Percentiles rank a stretch among this genome's conserved stretches.
These are phyloP conservation scores for Maudiozyma bulderi DNA, from an alignment of 805 yeast species.

Conservation along the genomic window DNA sequence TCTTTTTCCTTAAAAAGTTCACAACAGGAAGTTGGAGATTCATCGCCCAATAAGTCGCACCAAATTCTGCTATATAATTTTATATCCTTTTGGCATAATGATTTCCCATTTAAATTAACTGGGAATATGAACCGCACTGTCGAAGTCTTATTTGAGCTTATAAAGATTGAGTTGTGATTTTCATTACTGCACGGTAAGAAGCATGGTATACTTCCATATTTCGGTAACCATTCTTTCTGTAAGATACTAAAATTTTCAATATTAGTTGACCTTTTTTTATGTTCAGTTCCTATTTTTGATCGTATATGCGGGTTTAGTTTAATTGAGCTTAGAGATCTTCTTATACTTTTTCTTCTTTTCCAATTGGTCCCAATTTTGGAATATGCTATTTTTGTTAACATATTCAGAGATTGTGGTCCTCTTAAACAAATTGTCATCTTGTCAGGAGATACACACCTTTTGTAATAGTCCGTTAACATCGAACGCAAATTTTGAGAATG, in stretches of 20 bases:
- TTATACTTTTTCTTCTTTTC: not conserved
- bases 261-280: not conserved
- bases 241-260: slow-evolving; percentile 14
- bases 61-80: slow-evolving; percentile 34
- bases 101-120: slow-evolving; percentile 6
- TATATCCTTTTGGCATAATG: slow-evolving; percentile 17
- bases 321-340: not conserved
- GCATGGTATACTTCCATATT: slow-evolving; percentile 11
- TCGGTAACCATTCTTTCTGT: slow-evolving; percentile 11
- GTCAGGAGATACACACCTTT: slow-evolving; percentile 34
- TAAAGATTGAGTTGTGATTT: slow-evolving; percentile 25
- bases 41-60: slow-evolving; percentile 58
- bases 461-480: slow-evolving; percentile 33
- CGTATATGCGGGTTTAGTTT: not conserved
- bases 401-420: slow-evolving; percentile 58
- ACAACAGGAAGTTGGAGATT: slow-evolving; percentile 42
- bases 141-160: slow-evolving; percentile 31
- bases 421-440: slow-evolving; percentile 51
- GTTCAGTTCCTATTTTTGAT: not conserved
- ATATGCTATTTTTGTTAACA: slow-evolving; percentile 42
- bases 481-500: slow-evolving; percentile 31
- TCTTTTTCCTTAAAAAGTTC: slow-evolving; percentile 29
- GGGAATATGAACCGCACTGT: slow-evolving; percentile 42
- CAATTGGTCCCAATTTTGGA: slow-evolving; percentile 24
- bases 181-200: slow-evolving; percentile 14